Conservation (phyloP, 140 eudicot species). For the Stevia rebaudiana region DNA sequence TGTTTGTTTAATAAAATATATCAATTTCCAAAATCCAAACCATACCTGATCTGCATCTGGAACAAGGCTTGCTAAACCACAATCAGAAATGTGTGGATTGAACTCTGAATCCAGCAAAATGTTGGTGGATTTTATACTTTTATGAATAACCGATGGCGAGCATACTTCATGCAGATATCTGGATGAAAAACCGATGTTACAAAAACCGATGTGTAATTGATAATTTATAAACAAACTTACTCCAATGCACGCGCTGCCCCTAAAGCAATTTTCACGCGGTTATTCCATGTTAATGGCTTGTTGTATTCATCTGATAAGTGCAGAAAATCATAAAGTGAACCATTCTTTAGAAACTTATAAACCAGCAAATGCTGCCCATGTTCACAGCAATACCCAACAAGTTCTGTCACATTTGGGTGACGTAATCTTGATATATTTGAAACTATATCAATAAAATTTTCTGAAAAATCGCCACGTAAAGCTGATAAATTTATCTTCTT, state of each 20-base stretch:
- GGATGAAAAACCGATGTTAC: background rate
- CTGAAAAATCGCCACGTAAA: slow-evolving; percentile 46
- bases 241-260: slow-evolving; percentile 96
- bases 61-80: slow-evolving; percentile 85
- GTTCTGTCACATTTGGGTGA: slow-evolving; percentile 85
- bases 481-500: slow-evolving; percentile 84
- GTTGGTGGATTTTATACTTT: slow-evolving; percentile 76
- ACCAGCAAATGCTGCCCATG: slow-evolving; percentile 89
- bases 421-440: slow-evolving; percentile 70
- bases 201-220: background rate
- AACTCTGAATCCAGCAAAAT: slow-evolving; percentile 86
- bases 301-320: slow-evolving; percentile 83
- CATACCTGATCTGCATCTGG: slow-evolving; percentile 79
- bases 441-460: slow-evolving; percentile 69
- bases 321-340: slow-evolving; percentile 78
- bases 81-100: slow-evolving; percentile 93
- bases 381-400: slow-evolving; percentile 88
- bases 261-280: slow-evolving; percentile 89
- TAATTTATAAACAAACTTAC: slow-evolving; percentile 40
- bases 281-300: slow-evolving; percentile 90
- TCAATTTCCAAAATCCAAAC: background rate
- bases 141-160: slow-evolving; percentile 91
- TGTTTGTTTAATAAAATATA: background rate
- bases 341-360: slow-evolving; percentile 78
- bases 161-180: slow-evolving; percentile 98